phyloP scores from a whole-genome alignment of 768 basidiomycete species.

The Pleurotus eryngii region DNA sequence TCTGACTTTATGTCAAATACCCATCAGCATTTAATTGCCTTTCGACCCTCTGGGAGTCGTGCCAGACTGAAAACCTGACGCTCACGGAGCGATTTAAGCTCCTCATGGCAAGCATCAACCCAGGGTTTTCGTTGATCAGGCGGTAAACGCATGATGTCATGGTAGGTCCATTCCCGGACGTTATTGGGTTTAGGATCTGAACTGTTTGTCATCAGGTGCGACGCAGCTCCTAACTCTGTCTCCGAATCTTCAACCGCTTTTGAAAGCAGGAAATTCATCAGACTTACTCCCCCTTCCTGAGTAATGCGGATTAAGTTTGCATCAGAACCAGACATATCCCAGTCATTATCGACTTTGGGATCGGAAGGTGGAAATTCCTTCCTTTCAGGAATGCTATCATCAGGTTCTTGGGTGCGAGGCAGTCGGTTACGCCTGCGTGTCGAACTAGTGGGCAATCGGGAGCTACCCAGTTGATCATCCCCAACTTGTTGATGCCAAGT shows the following conservation, averaged over 20 bases:
- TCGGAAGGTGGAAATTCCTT: too few species aligned
- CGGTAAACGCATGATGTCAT: not conserved
- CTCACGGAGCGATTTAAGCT: not conserved
- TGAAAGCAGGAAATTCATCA: too few species aligned
- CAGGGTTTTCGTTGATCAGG: not conserved
- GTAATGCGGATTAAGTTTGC: too few species aligned
- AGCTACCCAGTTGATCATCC: not conserved
- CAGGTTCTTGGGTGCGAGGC: too few species aligned
- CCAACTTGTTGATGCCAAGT: not conserved
- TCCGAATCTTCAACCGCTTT: not conserved
- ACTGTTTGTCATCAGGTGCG: not conserved
- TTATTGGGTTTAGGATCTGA: not conserved
- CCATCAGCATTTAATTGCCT: not conserved
- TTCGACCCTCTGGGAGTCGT: constrained; percentile 10
- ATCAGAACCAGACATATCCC: not conserved
- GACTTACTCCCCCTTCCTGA: too few species aligned
- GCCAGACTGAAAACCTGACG: constrained; percentile 2
- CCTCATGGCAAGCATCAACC: not conserved
- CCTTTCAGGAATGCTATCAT: too few species aligned
- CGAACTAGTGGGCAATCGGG: too few species aligned
- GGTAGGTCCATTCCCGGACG: not conserved
- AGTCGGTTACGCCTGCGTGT: too few species aligned
- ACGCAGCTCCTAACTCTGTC: not conserved
- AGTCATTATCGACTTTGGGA: not conserved
- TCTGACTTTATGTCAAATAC: too few species aligned